Percentiles rank a stretch among this genome's conserved stretches.
Evolutionary conservation across 2,329 filamentous ascomycete genomes (phyloP).

Genomic region (Cadophora luteo-olivacea): DNA sequence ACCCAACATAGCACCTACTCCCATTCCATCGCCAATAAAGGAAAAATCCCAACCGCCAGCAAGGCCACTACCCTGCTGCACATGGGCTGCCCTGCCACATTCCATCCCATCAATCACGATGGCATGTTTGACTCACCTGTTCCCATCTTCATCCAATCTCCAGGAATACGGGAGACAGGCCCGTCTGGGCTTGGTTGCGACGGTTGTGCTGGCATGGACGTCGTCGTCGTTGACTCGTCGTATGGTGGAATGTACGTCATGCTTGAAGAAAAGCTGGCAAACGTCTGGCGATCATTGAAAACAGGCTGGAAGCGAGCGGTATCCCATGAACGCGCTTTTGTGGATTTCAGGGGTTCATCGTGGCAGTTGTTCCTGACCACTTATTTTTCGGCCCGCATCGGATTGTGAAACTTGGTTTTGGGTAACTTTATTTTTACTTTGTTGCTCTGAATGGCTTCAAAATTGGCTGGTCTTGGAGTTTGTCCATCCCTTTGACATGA

Average conservation of each 20-base stretch:
- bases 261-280: constrained; percentile 5
- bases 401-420: background rate
- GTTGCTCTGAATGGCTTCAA: constrained; percentile 8
- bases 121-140: constrained; percentile 13
- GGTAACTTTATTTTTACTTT: background rate
- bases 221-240: background rate
- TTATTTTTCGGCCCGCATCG: constrained; percentile 5
- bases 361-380: constrained; percentile 11
- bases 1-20: background rate
- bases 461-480: background rate
- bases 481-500: background rate
- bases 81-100: constrained; percentile 14
- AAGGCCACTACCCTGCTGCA: background rate
- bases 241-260: background rate
- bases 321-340: background rate
- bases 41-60: background rate
- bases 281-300: constrained; percentile 16
- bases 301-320: constrained; percentile 19
- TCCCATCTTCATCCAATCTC: constrained; percentile 10
- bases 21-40: constrained; percentile 3
- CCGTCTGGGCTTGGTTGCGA: background rate
- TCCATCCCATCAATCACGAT: constrained; percentile 3
- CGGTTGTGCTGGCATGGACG: background rate
- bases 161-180: background rate
- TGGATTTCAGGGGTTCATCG: constrained; percentile 7